These are phyloP conservation scores for Moringa oleifera DNA, from an alignment of 345 rosid genomes.

Conservation along the genomic window DNA sequence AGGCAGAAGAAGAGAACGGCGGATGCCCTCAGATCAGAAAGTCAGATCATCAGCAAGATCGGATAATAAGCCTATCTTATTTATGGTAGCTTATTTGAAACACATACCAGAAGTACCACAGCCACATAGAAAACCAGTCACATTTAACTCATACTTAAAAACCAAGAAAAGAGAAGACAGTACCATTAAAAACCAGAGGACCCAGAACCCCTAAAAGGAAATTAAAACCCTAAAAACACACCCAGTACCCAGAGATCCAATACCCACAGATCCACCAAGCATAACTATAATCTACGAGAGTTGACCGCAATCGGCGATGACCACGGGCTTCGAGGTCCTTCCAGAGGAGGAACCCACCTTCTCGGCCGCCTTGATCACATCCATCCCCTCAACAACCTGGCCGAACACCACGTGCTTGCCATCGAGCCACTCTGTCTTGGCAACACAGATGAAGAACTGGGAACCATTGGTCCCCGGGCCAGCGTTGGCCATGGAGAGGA, in stretches of 20 bases:
- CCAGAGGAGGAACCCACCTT: constrained; percentile 65
- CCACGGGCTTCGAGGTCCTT: constrained; percentile 47
- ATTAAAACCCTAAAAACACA: constrained; percentile 2
- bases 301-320: constrained; percentile 60
- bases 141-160: background rate
- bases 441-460: constrained; percentile 70
- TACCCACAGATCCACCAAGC: background rate
- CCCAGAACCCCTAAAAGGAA: background rate
- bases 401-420: constrained; percentile 88
- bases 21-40: no score
- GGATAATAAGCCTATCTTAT: constrained; percentile 21
- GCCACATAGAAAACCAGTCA: constrained; percentile 7
- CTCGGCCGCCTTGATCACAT: constrained; percentile 52
- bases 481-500: constrained; percentile 77
- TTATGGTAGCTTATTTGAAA: constrained; percentile 17
- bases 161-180: background rate
- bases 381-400: constrained; percentile 56
- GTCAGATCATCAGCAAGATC: no score
- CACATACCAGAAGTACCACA: constrained; percentile 8
- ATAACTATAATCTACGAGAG: constrained; percentile 27
- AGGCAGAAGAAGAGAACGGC: no score
- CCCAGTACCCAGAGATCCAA: background rate
- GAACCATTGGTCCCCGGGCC: constrained; percentile 73
- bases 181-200: background rate
- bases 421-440: constrained; percentile 65